These are phyloP conservation scores for Funneliformis mosseae DNA, from an alignment of 192 early-diverging fungal genomes.

Conservation along the genomic window DNA sequence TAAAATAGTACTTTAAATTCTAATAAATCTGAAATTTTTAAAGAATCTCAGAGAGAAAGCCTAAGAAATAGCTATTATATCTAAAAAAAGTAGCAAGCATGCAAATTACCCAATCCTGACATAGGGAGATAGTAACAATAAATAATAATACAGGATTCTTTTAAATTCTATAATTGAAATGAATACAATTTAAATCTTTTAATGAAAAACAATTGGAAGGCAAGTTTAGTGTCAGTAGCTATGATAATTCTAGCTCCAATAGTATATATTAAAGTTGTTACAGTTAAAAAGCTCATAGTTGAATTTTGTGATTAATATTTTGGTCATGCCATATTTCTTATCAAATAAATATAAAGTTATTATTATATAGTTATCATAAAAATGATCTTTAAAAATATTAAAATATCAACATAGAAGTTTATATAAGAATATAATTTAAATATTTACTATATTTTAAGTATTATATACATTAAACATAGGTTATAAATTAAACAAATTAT, in stretches of 20 bases:
- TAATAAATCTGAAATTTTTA: too few relatives aligned
- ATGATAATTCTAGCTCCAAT: constrained; percentile 58
- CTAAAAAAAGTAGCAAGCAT: too few relatives aligned
- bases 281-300: constrained; percentile 64
- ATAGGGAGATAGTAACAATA: too few relatives aligned
- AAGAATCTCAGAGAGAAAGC: too few relatives aligned
- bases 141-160: too few relatives aligned
- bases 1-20: too few relatives aligned
- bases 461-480: background rate
- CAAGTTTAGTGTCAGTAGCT: constrained; percentile 53
- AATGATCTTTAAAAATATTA: background rate
- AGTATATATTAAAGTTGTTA: constrained; percentile 64
- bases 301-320: constrained; percentile 41
- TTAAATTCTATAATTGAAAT: too few relatives aligned
- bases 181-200: too few relatives aligned
- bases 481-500: background rate
- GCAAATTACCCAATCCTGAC: too few relatives aligned
- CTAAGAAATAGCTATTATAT: too few relatives aligned
- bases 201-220: constrained; percentile 56
- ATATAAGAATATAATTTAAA: background rate
- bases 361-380: background rate
- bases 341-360: background rate
- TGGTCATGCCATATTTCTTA: background rate
- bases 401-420: constrained; percentile 11
- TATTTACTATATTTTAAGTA: background rate